Conservation (phyloP, 495 filamentous ascomycete genomes). For the Aspergillus saccharolyticus region DNA sequence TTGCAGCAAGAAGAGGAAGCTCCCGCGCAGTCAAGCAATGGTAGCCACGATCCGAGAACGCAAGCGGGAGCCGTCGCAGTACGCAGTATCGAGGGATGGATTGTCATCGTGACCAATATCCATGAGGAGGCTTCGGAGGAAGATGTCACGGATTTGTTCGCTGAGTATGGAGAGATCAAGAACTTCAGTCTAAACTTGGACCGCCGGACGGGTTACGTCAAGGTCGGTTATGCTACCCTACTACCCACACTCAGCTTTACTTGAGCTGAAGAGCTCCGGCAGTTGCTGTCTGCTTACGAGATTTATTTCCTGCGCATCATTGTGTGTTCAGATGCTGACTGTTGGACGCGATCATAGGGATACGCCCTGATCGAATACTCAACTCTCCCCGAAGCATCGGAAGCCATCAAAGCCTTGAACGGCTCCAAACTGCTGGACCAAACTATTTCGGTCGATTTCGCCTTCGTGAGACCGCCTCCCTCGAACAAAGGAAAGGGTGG, state of each 20-base stretch:
- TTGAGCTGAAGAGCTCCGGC: neutral
- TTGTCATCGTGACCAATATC: slow-evolving; percentile 92
- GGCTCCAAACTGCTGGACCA: slow-evolving; percentile 84
- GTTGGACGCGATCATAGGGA: slow-evolving; percentile 59
- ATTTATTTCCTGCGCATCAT: neutral
- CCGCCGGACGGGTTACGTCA: slow-evolving; percentile 93
- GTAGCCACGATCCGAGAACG: slow-evolving; percentile 65
- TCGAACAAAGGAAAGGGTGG: slow-evolving; percentile 54
- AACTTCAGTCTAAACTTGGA: slow-evolving; percentile 95
- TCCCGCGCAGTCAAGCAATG: slow-evolving; percentile 47
- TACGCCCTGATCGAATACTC: slow-evolving; percentile 93
- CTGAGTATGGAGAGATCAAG: slow-evolving; percentile 95
- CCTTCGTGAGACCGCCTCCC: slow-evolving; percentile 91
- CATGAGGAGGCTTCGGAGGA: slow-evolving; percentile 98
- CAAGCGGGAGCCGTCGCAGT: slow-evolving; percentile 80
- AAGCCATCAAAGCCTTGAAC: slow-evolving; percentile 80
- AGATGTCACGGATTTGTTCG: slow-evolving; percentile 89
- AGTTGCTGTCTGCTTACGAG: neutral
- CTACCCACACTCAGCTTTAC: neutral
- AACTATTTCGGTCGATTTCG: slow-evolving; percentile 88
- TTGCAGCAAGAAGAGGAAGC: slow-evolving; percentile 43
- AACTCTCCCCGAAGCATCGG: slow-evolving; percentile 77
- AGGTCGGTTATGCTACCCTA: slow-evolving; percentile 52
- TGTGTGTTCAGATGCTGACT: slow-evolving; percentile 11
- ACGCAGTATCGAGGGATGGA: slow-evolving; percentile 98